Conservation (phyloP, 495 filamentous ascomycete genomes). For the Paragyromitra xinjiangensis region DNA sequence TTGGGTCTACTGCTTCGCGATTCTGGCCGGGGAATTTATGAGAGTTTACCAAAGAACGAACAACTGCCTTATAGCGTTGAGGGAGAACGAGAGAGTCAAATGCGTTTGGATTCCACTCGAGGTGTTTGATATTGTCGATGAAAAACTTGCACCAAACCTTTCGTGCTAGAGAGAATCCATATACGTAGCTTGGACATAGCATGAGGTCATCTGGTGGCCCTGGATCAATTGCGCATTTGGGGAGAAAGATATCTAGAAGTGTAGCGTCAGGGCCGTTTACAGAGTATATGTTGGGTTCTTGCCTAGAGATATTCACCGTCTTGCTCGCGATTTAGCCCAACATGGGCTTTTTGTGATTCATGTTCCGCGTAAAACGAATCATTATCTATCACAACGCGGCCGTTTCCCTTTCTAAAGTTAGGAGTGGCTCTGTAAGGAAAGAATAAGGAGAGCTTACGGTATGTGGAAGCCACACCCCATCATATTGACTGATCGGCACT, state of each 20-base stretch:
- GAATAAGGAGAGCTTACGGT: neutral
- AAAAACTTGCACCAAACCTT: conserved; percentile 63
- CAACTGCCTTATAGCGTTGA: conserved; percentile 60
- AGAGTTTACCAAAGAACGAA: neutral
- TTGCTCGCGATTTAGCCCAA: conserved; percentile 44
- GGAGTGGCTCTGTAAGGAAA: neutral
- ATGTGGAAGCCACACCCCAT: neutral
- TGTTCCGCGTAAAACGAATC: conserved; percentile 60
- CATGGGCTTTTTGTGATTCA: conserved; percentile 46
- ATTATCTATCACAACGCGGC: conserved; percentile 58
- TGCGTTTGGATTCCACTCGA: conserved; percentile 60
- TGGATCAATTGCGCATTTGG: conserved; percentile 11
- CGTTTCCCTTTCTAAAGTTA: conserved; percentile 13
- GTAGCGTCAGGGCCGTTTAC: neutral
- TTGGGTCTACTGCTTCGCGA: neutral
- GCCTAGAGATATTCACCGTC: neutral
- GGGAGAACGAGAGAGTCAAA: conserved; percentile 63
- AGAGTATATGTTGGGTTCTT: neutral
- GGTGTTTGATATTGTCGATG: conserved; percentile 60
- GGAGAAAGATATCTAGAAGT: neutral
- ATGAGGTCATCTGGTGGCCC: conserved; percentile 51
- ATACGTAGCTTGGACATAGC: conserved; percentile 63
- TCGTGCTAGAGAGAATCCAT: conserved; percentile 62
- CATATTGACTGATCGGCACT: neutral
- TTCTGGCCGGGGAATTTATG: neutral